A percentile compares a stretch with the other conserved stretches of the same genome.
phyloP scores from a whole-genome alignment of 345 rosid genomes.

The Acer campestre region DNA sequence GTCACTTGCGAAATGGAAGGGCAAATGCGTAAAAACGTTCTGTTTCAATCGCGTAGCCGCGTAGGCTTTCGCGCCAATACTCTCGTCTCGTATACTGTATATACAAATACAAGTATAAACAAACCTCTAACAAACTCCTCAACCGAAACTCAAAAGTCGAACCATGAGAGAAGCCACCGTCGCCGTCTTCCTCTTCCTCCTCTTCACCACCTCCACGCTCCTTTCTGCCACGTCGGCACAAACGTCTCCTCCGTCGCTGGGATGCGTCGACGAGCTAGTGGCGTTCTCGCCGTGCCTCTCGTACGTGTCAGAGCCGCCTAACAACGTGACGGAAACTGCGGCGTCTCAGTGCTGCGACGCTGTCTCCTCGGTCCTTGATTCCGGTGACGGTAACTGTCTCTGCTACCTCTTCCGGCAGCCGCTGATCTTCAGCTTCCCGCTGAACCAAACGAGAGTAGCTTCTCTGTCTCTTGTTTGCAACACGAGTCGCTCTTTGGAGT shows the following conservation, averaged over 20 bases:
- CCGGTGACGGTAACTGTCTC: slow-evolving; percentile 57
- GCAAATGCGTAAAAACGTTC: neutral
- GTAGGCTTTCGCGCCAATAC: slow-evolving; percentile 6
- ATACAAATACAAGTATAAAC: neutral
- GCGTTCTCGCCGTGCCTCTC: slow-evolving; percentile 79
- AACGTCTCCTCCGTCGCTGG: slow-evolving; percentile 27
- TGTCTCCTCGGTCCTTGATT: slow-evolving; percentile 39
- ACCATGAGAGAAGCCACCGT: slow-evolving; percentile 20
- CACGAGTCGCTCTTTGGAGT: slow-evolving; percentile 35
- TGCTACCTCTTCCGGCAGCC: slow-evolving; percentile 72
- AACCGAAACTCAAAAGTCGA: neutral
- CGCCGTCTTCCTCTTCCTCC: slow-evolving; percentile 11
- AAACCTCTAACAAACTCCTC: neutral
- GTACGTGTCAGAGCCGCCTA: slow-evolving; percentile 65
- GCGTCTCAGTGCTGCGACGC: slow-evolving; percentile 64
- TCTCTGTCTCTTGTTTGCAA: slow-evolving; percentile 58
- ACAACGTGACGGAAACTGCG: slow-evolving; percentile 44
- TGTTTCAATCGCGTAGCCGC: neutral
- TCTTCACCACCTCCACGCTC: slow-evolving; percentile 26
- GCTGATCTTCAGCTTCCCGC: slow-evolving; percentile 71
- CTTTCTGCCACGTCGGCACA: slow-evolving; percentile 8
- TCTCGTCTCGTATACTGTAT: too few relatives aligned
- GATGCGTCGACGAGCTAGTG: slow-evolving; percentile 58
- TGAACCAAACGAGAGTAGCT: slow-evolving; percentile 56
- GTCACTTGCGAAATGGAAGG: neutral